Evolutionary conservation across 352 stramenopile genomes (phyloP).

Genomic region (Phytopythium chamaehyphon): DNA sequence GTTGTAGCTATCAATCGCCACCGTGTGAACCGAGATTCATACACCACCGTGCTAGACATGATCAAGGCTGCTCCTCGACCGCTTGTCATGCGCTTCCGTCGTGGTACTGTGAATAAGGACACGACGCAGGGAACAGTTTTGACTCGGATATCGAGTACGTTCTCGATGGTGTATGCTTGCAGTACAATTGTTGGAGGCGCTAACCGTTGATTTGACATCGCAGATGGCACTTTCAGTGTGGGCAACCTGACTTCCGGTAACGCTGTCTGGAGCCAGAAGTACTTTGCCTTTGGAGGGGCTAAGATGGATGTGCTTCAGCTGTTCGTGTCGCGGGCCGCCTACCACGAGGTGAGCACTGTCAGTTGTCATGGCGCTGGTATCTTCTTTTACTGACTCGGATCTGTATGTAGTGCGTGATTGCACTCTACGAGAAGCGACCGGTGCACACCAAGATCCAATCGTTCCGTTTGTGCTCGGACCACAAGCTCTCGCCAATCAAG

Average conservation of each 20-base stretch:
- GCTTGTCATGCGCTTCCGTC: conserved; percentile 70
- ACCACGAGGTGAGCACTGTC: conserved; percentile 53
- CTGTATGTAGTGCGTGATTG: conserved; percentile 62
- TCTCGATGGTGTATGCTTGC: conserved; percentile 1
- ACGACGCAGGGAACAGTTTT: conserved; percentile 64
- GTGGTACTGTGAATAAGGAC: conserved; percentile 60
- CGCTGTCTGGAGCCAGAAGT: conserved; percentile 71
- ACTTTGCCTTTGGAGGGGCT: conserved; percentile 76
- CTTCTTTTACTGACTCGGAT: too few relatives aligned
- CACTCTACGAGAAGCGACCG: conserved; percentile 77
- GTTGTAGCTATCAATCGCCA: conserved; percentile 72
- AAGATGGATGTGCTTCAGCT: conserved; percentile 84
- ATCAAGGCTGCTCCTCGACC: conserved; percentile 76
- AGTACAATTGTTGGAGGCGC: conserved; percentile 4
- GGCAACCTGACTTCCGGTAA: conserved; percentile 78
- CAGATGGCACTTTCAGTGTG: conserved; percentile 80
- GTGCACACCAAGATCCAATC: conserved; percentile 84
- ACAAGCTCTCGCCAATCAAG: conserved; percentile 85
- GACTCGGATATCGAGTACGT: conserved; percentile 77
- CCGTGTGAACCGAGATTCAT: conserved; percentile 49
- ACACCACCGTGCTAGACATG: conserved; percentile 64
- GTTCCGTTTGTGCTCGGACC: conserved; percentile 75
- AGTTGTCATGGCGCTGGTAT: too few relatives aligned
- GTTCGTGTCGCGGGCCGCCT: conserved; percentile 77
- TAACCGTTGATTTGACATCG: conserved; percentile 11